Base-by-base conservation (phyloP, 768 basidiomycete species). In the Naganishia friedmannii region DNA sequence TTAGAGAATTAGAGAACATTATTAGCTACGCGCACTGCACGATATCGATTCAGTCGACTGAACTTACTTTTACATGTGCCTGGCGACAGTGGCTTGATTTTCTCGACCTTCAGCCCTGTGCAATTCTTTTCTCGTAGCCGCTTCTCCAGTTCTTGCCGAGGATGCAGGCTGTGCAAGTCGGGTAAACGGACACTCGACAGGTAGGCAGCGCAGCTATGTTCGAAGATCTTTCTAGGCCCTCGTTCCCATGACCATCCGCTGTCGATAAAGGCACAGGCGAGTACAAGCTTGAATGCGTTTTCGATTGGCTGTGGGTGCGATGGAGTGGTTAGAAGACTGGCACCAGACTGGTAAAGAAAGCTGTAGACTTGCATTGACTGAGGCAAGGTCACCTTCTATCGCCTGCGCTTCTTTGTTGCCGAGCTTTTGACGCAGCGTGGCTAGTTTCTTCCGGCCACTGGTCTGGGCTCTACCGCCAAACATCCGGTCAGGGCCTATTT, bases 191-290 rank as follows among this genome's bases (percentile, higher is more conserved):
- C 10, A 45, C 39, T 13, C 6, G 26, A 3, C 23, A 63, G 15
- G 3, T n/a, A 13, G 17, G 37, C n/a, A 15, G 12, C 29, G 26
- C 60, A 63, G 37, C 15, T n/a, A 29, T 26, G n/a, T 13, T 63
- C 42, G 28, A 63, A 63, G 8, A 63, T 5, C 26, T 15, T 46
- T 17, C 19, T 26, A 9, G 60, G 60, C 42, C 60, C 60, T n/a
- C 42, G n/a, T 23, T 23, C 13, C 60, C 60, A 63, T 26, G 60
- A 63, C 60, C 60, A 63, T 12, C 39, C 37, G 26, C 60, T 63
- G 28, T 63, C 60, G 28, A 63, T 63, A 21, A 63, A 37, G 23
- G 28, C n/a, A 19, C 23, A 26, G 13, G 60, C 60, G 23, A 63
- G 21, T 21, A 63, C 31, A 45, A 42, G 42, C 28, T 63, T 63